Base-by-base conservation (phyloP, 768 basidiomycete genomes). In the Pholiota conissans region DNA sequence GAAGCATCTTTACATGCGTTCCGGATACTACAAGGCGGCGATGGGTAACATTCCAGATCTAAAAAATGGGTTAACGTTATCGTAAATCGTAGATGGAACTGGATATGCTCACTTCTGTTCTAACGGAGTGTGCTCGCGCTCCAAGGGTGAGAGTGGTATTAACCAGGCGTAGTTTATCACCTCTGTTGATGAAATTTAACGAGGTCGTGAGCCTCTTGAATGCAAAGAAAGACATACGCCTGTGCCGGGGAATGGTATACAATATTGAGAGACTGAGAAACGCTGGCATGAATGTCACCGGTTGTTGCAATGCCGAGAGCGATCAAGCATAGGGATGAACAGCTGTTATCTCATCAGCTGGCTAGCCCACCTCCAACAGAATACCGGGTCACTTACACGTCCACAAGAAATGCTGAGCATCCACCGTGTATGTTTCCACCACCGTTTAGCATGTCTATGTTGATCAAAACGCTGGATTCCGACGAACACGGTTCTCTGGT, bases 21-120 rank as follows among this genome's bases (percentile, higher is more conserved):
- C 80, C 84, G 1, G 84, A 84, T 5, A 76, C 79, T 9, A 83
- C 79, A 3, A 86, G 69, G 16, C 82, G 78, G 56, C 76, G 78
- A 55, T 76, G 71, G 1, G 79, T 83, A 16, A 67, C 66, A 54
- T 80, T 84, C 84, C 84, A 85, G 30, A 86, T 79, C 84, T 85
- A 13, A 28, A 28, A 28, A 13, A 26, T 24, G 14, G 28, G 13
- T 29, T 39, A 52, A n/a, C n/a, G 14, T 37, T 5, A 24, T 22
- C 10, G 29, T 16, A 22, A 32, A 34, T 3, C 18, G 4, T 16
- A 16, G 3, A 11, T n/a, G 27, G 14, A 26, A 24, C 30, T 6
- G 0, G 11, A 8, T 24, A 35, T 9, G 52, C 63, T 30, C 60
- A 79, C 84, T 69, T 85, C 84, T 49, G 78, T 78, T 22, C 79